phyloP scores from a whole-genome alignment of 2,329 filamentous ascomycete species.

The Aspergillus transmontanensis region DNA sequence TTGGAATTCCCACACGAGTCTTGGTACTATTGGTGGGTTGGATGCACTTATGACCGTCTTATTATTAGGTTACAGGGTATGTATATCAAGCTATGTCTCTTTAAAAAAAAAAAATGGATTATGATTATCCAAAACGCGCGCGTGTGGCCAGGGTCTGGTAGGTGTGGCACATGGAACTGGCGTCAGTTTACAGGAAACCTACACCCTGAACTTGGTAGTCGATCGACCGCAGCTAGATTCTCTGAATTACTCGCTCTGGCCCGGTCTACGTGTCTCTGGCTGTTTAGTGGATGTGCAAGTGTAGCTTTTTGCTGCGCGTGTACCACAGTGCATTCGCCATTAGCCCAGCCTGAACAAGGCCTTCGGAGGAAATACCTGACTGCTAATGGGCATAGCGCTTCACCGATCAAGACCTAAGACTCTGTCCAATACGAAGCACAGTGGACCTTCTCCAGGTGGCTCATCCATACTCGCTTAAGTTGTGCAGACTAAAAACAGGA shows the following conservation, averaged over 20 bases:
- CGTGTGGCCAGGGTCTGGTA: not conserved
- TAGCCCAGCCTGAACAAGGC: not conserved
- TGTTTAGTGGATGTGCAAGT: not conserved
- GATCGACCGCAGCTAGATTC: not conserved
- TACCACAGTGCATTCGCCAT: not conserved
- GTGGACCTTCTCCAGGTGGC: not conserved
- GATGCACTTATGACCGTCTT: not conserved
- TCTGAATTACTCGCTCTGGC: not conserved
- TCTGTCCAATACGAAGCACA: not conserved
- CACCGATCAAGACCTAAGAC: not conserved
- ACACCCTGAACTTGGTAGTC: not conserved
- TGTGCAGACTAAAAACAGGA: not conserved
- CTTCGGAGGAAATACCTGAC: not conserved
- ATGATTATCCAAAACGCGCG: not conserved
- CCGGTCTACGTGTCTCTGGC: not conserved
- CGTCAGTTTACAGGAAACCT: not conserved
- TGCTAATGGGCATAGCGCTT: not conserved
- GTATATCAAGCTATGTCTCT: not conserved
- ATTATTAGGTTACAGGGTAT: not conserved
- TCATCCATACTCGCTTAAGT: not conserved
- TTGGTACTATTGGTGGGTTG: not conserved
- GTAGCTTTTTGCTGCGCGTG: not conserved
- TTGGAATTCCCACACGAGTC: not conserved
- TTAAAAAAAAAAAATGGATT: not conserved
- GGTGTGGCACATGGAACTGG: not conserved